Conservation (phyloP, 2,329 filamentous ascomycete genomes). For the Sarocladium kiliense region DNA sequence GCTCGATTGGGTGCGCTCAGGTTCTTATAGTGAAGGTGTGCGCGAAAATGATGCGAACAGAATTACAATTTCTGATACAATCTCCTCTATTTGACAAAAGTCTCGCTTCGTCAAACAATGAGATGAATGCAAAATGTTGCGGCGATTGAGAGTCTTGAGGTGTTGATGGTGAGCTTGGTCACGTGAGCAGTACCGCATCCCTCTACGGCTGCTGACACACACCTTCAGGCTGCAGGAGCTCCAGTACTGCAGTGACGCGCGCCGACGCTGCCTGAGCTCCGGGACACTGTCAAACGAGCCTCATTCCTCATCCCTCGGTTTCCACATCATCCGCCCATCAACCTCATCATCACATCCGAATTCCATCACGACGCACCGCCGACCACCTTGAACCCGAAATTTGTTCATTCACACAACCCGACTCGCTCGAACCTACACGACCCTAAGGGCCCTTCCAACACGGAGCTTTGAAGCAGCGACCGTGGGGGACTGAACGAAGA, state of each 20-base stretch:
- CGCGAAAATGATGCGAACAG: too few relatives aligned
- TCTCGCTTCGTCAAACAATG: too few relatives aligned
- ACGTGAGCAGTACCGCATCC: too few relatives aligned
- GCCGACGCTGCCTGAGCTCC: constrained; percentile 35
- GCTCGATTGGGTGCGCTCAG: too few relatives aligned
- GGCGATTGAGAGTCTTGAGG: too few relatives aligned
- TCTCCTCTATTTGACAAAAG: too few relatives aligned
- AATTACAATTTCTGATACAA: too few relatives aligned
- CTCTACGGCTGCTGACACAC: background rate
- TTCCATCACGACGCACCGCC: background rate
- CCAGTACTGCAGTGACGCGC: constrained; percentile 30
- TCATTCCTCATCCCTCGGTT: background rate
- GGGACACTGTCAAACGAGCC: background rate
- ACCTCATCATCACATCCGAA: background rate
- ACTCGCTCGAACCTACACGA: background rate
- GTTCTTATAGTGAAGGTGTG: too few relatives aligned
- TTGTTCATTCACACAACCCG: background rate
- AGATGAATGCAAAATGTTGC: too few relatives aligned
- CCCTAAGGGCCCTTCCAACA: background rate
- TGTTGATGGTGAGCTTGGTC: too few relatives aligned
- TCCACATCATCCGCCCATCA: constrained; percentile 1
- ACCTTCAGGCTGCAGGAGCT: constrained; percentile 10
- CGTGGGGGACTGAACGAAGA: constrained; percentile 9
- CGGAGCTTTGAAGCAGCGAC: constrained; percentile 5
- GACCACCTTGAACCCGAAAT: background rate